Conservation (phyloP, 441 rosid species). For the Omphalea diandra region DNA sequence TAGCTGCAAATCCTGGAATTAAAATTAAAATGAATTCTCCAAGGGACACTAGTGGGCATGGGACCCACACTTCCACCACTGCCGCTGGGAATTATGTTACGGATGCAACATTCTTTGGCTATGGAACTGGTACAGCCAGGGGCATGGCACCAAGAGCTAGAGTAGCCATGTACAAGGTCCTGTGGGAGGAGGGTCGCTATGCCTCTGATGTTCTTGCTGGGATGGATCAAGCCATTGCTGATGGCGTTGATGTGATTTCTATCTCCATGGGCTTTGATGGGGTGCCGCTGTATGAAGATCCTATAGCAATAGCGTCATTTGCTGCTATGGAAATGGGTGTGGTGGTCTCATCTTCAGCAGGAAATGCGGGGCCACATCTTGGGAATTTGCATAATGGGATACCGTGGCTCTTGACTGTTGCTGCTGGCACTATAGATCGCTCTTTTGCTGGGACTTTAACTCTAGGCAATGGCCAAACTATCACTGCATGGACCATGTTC, state of each 20-base stretch:
- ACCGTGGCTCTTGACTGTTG: conserved; percentile 54
- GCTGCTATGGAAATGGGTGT: conserved; percentile 53
- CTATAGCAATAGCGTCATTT: conserved; percentile 53
- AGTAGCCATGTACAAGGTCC: conserved; percentile 52
- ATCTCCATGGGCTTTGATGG: conserved; percentile 47
- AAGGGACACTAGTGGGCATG: conserved; percentile 42
- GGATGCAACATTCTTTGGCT: conserved; percentile 40
- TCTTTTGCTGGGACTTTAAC: conserved; percentile 34
- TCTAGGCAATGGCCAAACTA: conserved; percentile 37
- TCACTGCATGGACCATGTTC: conserved; percentile 41
- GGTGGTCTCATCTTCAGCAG: conserved; percentile 49
- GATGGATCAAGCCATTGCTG: conserved; percentile 45
- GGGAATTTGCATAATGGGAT: conserved; percentile 50
- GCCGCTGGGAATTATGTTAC: conserved; percentile 42
- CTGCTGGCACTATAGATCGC: conserved; percentile 51
- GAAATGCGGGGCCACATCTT: conserved; percentile 35
- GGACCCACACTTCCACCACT: conserved; percentile 47
- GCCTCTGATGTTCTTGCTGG: conserved; percentile 57
- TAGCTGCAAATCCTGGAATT: conserved; percentile 36
- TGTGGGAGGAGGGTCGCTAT: conserved; percentile 38
- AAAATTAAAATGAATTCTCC: conserved; percentile 38
- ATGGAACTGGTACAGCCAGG: conserved; percentile 47
- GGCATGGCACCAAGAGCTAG: conserved; percentile 45
- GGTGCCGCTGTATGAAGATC: conserved; percentile 43
- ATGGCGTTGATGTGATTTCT: conserved; percentile 57